Evolutionary conservation across 1,284 basidiomycete genomes (phyloP).

Genomic region (Melampsora larici-populina): DNA sequence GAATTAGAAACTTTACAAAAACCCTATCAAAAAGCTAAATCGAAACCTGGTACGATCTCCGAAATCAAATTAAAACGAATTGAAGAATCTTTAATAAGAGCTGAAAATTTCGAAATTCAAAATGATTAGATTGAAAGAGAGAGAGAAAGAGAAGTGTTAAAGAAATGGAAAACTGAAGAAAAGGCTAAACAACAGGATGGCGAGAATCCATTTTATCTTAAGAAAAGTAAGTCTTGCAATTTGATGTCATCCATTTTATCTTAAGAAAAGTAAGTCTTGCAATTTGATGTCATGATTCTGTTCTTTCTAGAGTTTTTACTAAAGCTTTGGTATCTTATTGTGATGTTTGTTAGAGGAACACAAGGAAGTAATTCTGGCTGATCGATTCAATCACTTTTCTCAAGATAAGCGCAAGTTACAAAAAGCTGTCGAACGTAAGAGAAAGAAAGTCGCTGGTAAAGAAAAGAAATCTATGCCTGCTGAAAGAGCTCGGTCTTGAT

Average conservation of each 20-base stretch:
- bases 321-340: too few species aligned
- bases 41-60: not conserved
- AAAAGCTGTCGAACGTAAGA: conserved; percentile 29
- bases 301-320: too few species aligned
- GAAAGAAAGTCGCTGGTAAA: conserved; percentile 31
- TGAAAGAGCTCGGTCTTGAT: conserved; percentile 2
- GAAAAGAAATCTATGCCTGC: conserved; percentile 40
- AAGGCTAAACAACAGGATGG: conserved; percentile 28
- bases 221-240: conserved; percentile 24
- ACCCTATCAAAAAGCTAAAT: not conserved
- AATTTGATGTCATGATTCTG: too few species aligned
- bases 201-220: conserved; percentile 27
- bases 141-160: conserved; percentile 22
- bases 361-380: conserved; percentile 28
- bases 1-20: not conserved
- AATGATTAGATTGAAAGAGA: conserved; percentile 8
- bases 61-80: not conserved
- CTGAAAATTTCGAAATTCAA: conserved; percentile 22
- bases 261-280: conserved; percentile 26
- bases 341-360: conserved; percentile 42
- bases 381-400: conserved; percentile 35
- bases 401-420: conserved; percentile 32
- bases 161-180: conserved; percentile 27
- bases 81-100: not conserved
- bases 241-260: conserved; percentile 28